phyloP scores from a whole-genome alignment of 2,329 filamentous ascomycete species.

The Cercospora zeina region DNA sequence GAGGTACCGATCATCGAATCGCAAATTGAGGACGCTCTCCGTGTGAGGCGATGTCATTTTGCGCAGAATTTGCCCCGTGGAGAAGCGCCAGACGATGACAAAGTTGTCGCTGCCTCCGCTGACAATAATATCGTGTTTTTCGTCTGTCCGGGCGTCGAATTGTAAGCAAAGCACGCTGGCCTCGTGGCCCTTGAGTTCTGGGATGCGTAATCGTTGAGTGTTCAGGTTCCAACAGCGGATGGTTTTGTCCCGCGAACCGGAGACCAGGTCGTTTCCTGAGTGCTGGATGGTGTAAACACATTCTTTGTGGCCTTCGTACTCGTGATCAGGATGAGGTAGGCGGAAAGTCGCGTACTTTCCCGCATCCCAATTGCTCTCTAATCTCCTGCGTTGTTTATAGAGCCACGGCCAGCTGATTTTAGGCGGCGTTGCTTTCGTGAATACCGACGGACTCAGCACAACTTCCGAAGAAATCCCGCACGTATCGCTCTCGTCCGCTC shows the following conservation, averaged over 20 bases:
- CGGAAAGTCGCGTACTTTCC: constrained; percentile 84
- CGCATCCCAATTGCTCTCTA: constrained; percentile 90
- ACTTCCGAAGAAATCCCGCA: not conserved
- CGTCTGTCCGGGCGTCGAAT: constrained; percentile 75
- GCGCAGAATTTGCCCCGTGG: constrained; percentile 79
- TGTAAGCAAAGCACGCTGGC: constrained; percentile 93
- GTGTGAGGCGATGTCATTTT: constrained; percentile 73
- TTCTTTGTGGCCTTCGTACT: constrained; percentile 81
- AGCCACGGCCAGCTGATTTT: constrained; percentile 90
- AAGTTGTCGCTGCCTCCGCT: constrained; percentile 91
- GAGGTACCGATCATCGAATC: constrained; percentile 86
- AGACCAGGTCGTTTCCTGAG: constrained; percentile 80
- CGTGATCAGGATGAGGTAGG: constrained; percentile 78
- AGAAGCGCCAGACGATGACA: constrained; percentile 91
- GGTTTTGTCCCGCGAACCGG: constrained; percentile 84
- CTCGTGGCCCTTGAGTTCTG: constrained; percentile 70
- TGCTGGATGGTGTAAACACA: constrained; percentile 97
- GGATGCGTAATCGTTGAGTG: constrained; percentile 70
- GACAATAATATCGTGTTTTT: constrained; percentile 83
- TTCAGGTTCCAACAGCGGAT: constrained; percentile 88
- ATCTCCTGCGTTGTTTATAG: constrained; percentile 78
- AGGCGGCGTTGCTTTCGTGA: constrained; percentile 44
- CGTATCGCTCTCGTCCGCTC: not conserved
- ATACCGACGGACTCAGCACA: constrained; percentile 24
- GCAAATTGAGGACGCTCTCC: constrained; percentile 90